Percentiles rank a stretch among this genome's conserved stretches.
Evolutionary conservation across 2,329 filamentous ascomycete species (phyloP).

Genomic region (Blastomyces parvus): DNA sequence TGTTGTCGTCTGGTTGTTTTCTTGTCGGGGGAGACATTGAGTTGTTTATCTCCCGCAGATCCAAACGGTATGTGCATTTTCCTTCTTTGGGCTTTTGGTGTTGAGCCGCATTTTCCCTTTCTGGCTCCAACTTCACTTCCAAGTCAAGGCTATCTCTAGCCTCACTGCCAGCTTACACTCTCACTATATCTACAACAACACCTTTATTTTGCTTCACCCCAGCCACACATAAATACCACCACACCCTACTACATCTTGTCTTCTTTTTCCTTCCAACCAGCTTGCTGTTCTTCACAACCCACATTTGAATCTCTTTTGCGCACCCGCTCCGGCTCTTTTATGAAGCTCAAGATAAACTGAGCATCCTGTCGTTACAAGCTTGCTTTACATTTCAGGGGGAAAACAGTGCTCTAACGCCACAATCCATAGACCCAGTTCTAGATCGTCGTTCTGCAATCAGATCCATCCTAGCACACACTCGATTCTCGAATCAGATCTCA

Average conservation of each 20-base stretch:
- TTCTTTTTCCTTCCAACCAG: not conserved
- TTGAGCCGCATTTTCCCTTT: constrained; percentile 5
- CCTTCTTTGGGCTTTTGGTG: not conserved
- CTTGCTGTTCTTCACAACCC: not conserved
- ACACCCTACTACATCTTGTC: not conserved
- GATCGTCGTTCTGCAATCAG: not conserved
- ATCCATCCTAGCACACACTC: constrained; percentile 18
- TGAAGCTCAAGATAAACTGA: not conserved
- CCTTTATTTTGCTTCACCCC: not conserved
- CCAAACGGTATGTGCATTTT: constrained; percentile 8
- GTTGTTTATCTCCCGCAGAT: constrained; percentile 84
- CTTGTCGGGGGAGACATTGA: constrained; percentile 83
- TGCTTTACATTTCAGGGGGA: not conserved
- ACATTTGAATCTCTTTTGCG: not conserved
- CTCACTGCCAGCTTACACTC: not conserved
- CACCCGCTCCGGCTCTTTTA: not conserved
- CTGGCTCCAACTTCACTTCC: not conserved
- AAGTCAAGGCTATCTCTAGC: no score
- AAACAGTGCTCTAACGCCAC: not conserved
- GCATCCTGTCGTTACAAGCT: not conserved
- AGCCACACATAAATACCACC: constrained; percentile 5
- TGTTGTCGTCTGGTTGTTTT: constrained; percentile 30
- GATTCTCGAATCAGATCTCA: constrained; percentile 23
- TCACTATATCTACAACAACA: not conserved
- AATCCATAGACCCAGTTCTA: not conserved